Conservation (phyloP, 768 basidiomycete species). For the Mycena galopus region DNA sequence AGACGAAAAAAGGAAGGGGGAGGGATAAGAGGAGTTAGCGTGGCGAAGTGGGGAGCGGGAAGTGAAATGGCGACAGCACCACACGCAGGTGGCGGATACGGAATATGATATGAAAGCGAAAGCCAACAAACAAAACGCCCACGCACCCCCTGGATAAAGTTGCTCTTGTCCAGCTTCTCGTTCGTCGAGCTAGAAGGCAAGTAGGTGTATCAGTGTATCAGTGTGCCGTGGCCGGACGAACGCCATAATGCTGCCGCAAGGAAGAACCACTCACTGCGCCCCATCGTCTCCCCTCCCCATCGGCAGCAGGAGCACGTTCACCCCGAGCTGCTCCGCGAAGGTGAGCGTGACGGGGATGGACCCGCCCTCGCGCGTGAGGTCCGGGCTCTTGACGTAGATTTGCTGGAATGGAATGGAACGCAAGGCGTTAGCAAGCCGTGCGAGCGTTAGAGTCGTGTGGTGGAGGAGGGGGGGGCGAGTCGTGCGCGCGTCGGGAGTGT, state of each 20-base stretch:
- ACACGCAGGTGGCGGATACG: no score
- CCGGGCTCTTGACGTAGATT: constrained; percentile 83
- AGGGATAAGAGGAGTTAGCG: no score
- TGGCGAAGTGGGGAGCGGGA: no score
- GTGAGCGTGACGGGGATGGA: constrained; percentile 95
- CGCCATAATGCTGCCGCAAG: no score
- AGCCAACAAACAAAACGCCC: no score
- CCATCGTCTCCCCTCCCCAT: constrained; percentile 97
- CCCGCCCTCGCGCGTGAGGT: constrained; percentile 92
- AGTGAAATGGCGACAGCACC: no score
- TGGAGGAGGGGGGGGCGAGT: no score
- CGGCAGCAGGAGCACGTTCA: constrained; percentile 90
- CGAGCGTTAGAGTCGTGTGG: no score
- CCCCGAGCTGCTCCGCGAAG: constrained; percentile 88
- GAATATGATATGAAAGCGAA: no score
- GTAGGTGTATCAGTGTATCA: background rate
- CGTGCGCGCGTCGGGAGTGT: no score
- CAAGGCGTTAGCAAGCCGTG: no score
- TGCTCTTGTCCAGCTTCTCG: constrained; percentile 98
- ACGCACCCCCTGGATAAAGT: constrained; percentile 91
- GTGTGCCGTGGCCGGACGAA: background rate
- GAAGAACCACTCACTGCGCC: constrained; percentile 74
- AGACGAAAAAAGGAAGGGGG: no score
- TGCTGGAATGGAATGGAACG: constrained; percentile 42
- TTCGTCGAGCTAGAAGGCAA: constrained; percentile 96